Percentiles rank a stretch among this genome's conserved stretches.
Evolutionary conservation across 371 early-diverging fungal genomes (phyloP).

Genomic region (Funneliformis caledonium): DNA sequence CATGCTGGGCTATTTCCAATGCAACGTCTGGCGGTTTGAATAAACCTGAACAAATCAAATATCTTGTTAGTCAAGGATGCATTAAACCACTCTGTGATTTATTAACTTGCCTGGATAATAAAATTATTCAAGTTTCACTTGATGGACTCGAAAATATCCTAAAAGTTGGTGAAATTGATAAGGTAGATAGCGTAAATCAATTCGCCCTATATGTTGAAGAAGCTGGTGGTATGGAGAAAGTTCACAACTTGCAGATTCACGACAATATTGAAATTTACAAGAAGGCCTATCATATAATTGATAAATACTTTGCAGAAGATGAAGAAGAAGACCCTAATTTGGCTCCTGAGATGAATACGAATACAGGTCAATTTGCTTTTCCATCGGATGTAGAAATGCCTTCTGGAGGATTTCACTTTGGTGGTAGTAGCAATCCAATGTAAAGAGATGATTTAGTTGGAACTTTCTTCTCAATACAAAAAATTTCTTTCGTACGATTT

Average conservation of each 20-base stretch:
- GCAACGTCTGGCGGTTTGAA: conserved; percentile 93
- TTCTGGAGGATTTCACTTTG: conserved; percentile 78
- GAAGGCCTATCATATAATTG: conserved; percentile 90
- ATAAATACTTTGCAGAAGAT: conserved; percentile 91
- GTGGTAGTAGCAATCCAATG: conserved; percentile 33
- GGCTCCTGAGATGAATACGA: conserved; percentile 68
- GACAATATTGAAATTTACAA: conserved; percentile 93
- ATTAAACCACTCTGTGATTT: conserved; percentile 96
- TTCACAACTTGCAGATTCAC: conserved; percentile 89
- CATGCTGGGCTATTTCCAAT: conserved; percentile 99
- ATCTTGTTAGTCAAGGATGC: conserved; percentile 89
- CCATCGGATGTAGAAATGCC: conserved; percentile 62
- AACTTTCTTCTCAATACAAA: no score
- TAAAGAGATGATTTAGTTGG: neutral
- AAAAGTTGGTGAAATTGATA: conserved; percentile 89
- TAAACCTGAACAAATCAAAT: conserved; percentile 88
- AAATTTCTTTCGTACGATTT: no score
- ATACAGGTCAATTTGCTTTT: conserved; percentile 75
- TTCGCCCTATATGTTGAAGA: conserved; percentile 89
- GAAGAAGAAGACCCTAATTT: conserved; percentile 77
- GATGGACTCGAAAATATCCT: conserved; percentile 98
- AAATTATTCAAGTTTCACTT: conserved; percentile 93
- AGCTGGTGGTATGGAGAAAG: conserved; percentile 89
- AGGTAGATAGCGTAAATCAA: conserved; percentile 73
- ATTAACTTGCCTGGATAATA: conserved; percentile 88